Base-by-base conservation (phyloP, 768 basidiomycete genomes). In the Gautieria morchelliformis region DNA sequence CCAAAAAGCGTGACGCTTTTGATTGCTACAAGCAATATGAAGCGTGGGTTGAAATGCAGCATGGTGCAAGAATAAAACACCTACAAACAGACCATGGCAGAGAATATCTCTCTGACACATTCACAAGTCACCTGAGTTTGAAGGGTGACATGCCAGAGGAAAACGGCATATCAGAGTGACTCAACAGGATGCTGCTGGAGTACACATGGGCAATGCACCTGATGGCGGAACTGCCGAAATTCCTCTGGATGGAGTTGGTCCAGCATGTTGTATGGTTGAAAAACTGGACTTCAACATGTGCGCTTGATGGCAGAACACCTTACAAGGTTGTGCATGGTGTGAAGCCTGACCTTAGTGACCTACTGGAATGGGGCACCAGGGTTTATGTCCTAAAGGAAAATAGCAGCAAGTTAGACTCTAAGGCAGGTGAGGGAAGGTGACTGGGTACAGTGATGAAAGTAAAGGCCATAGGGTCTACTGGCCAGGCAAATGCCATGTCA, bases 91-190 rank as follows among this genome's bases (percentile, higher is more conserved):
- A 49, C 24, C 58, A 27, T 62, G 57, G 22, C 54, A 73, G 75
- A 2, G 72, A 80, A 50, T 78, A 75, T 48, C 58, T 68, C 17
- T 69, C 68, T 12, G 62, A 67, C 3, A 44, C 63, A 14, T 58
- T 68, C 22, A 60, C 52, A 9, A 37, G 52, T 0, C 63, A 66
- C 27, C 61, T 67, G 2, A 8, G 48, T 5, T 39, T 49, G 1
- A 47, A 48, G 15, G 71, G 71, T 39, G 67, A 62, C 55, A 69
- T 55, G 63, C 65, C 10, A 35, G 62, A 41, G 46, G 62, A 62
- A 61, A 71, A 69, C 56, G 68, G 69, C 4, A 49, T 66, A 5
- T 65, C 68, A 1, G 67, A 71, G 56, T 44, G 62, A 5, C 40
- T 59, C 4, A 72, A 71, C 58, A 53, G 63, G 1, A 68, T 63